Percentiles rank a stretch among this genome's conserved stretches.
These are phyloP conservation scores for Cladosporium colombiae DNA, from an alignment of 2,329 filamentous ascomycete genomes.

Conservation along the genomic window DNA sequence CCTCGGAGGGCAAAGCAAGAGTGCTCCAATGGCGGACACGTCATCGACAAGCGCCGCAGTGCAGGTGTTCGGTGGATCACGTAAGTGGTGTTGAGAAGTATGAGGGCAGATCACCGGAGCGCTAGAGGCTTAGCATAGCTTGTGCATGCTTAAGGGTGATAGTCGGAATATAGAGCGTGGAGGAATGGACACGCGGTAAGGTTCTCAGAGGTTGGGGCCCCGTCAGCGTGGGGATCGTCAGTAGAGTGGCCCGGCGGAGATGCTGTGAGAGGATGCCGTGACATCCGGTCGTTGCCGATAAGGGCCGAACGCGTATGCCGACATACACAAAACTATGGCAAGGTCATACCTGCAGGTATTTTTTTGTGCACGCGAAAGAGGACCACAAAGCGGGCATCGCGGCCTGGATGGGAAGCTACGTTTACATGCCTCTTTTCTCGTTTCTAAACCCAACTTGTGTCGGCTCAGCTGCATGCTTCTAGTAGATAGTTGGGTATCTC, in stretches of 20 bases:
- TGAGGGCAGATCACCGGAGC: not conserved
- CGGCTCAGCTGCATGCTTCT: not conserved
- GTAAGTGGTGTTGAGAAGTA: not conserved
- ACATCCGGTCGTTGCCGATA: conserved; percentile 1
- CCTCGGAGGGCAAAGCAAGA: too few relatives aligned
- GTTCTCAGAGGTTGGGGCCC: not conserved
- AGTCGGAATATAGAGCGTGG: not conserved
- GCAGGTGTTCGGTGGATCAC: not conserved
- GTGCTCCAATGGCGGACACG: not conserved
- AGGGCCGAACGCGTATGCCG: not conserved
- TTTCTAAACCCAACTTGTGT: not conserved
- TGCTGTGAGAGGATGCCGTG: not conserved
- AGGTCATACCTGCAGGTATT: not conserved
- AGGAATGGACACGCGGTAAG: not conserved
- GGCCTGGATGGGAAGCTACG: not conserved
- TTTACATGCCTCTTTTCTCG: not conserved
- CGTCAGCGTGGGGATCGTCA: conserved; percentile 10
- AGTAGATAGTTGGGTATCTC: not conserved
- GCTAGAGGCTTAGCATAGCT: conserved; percentile 9
- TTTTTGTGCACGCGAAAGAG: too few relatives aligned
- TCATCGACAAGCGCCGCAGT: not conserved
- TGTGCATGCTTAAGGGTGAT: conserved; percentile 9
- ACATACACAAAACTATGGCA: not conserved
- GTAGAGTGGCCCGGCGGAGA: not conserved
- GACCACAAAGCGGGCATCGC: not conserved